These are phyloP conservation scores for Salix arbutifolia DNA, from an alignment of 345 rosid species.

Conservation along the genomic window DNA sequence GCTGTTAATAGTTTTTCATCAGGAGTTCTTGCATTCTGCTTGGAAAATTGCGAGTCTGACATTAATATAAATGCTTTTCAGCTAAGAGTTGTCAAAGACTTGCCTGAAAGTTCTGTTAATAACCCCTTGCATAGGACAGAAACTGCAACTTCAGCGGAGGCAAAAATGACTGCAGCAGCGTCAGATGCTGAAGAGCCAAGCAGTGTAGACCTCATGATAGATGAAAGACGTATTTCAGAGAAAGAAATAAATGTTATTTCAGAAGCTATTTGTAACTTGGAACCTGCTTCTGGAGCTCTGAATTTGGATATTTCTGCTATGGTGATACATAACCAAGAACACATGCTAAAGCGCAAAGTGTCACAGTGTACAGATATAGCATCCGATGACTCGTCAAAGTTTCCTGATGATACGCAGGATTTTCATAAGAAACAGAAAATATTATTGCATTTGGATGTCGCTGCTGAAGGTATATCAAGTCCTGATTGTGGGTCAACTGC, in stretches of 20 bases:
- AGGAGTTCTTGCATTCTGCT: conserved; percentile 1
- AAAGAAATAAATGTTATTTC: conserved; percentile 21
- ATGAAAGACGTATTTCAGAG: conserved; percentile 22
- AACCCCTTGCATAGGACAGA: conserved; percentile 21
- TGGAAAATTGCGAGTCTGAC: conserved; percentile 14
- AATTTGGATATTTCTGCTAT: conserved; percentile 31
- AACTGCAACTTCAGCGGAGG: conserved; percentile 36
- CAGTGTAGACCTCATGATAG: conserved; percentile 26
- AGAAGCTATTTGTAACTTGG: conserved; percentile 26
- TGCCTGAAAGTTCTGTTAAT: conserved; percentile 38
- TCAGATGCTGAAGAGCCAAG: conserved; percentile 30
- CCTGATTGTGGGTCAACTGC: conserved; percentile 17
- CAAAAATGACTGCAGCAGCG: conserved; percentile 25
- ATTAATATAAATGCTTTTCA: conserved; percentile 38
- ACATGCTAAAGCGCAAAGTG: conserved; percentile 59
- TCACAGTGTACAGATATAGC: conserved; percentile 20
- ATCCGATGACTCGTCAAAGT: conserved; percentile 14
- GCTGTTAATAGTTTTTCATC: not conserved
- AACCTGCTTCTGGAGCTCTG: conserved; percentile 28
- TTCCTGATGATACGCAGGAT: conserved; percentile 31
- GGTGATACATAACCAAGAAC: conserved; percentile 27
- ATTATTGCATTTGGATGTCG: conserved; percentile 20
- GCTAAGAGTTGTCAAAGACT: conserved; percentile 49
- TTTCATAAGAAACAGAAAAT: conserved; percentile 65
- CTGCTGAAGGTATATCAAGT: conserved; percentile 22